Conservation (phyloP, 225 moss, liverwort and hornwort genomes). For the Polytrichum formosum region DNA sequence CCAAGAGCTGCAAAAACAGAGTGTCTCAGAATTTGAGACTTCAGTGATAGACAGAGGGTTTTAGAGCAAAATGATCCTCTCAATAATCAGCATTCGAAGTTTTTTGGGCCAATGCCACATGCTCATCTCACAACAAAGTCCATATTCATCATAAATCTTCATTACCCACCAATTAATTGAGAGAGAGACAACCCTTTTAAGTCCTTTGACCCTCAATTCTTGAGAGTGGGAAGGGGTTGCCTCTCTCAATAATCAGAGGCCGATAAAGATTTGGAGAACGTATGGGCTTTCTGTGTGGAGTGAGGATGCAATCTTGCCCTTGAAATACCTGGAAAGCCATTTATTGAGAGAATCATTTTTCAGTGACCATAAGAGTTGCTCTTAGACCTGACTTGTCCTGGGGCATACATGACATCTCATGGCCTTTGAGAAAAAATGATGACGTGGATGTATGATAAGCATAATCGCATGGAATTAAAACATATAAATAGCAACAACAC, state of each 20-base stretch:
- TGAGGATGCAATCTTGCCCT: too few species aligned
- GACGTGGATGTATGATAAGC: background rate
- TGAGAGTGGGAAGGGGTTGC: too few species aligned
- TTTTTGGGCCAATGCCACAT: background rate
- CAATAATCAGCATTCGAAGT: background rate
- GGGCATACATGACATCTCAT: background rate
- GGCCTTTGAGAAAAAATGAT: background rate
- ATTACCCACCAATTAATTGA: too few species aligned
- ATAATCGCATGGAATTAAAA: background rate
- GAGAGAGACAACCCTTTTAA: too few species aligned
- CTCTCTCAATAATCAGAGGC: too few species aligned
- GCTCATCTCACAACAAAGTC: too few species aligned
- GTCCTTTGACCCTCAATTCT: too few species aligned
- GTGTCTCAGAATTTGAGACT: background rate
- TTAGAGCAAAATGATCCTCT: background rate
- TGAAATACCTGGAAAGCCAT: too few species aligned
- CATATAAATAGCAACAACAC: too few species aligned
- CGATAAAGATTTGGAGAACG: too few species aligned
- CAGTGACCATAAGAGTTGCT: background rate
- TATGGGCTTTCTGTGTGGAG: too few species aligned
- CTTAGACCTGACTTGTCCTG: background rate
- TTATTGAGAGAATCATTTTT: background rate
- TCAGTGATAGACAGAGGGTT: background rate
- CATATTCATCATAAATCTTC: too few species aligned
- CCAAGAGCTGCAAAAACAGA: conserved; percentile 45